Evolutionary conservation across 2,329 filamentous ascomycete genomes (phyloP), one percentile per base, ranked within the genome.

Genomic region (Fusarium nygamai): DNA sequence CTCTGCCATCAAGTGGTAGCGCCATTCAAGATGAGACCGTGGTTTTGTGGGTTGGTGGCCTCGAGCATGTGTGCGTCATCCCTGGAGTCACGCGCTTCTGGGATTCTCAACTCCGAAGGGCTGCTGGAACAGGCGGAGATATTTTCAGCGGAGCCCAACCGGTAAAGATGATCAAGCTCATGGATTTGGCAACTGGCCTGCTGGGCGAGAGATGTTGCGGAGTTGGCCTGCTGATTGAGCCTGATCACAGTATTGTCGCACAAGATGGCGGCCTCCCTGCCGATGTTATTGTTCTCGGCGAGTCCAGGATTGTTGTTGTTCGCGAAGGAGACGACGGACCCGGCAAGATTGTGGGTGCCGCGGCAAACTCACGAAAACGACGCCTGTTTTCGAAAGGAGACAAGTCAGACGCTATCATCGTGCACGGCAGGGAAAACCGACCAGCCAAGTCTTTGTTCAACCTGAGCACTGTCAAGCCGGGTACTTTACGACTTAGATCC

Each of bases 121-220:
- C 85, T 20, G 81, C 81, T 13, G 85, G 86, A n/a, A 85, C 85
- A 19, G 86, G 87, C 4, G 86, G 86, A 12, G 89, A 89, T 63
- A 80, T 90, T 6, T 91, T 90, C 73, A 88, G 86, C 66, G 88
- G 88, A 53, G 82, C 87, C 1, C 87, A 88, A 63, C 86, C 88
- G 1, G 86, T 86, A 4, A 85, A 86, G 54, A 91, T 91, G 88
- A 78, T 89, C 19, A 89, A 88, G 56, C 80, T 91, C 8, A 83
- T 83, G 22, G 88, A 90, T 53, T 80, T 91, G 24, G 82, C 83
- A 10, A 86, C 86, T 4, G 88, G 89, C 0, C 82, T 91, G 2
- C 82, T 90, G 59, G 89, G 89, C 14, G 89, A 91, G 77, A 84
- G 87, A 20, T 90, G 88, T 74, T 87, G 84, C 31, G 87, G 86